Base-by-base conservation (phyloP, 768 basidiomycete species). In the Steccherinum ochraceum region DNA sequence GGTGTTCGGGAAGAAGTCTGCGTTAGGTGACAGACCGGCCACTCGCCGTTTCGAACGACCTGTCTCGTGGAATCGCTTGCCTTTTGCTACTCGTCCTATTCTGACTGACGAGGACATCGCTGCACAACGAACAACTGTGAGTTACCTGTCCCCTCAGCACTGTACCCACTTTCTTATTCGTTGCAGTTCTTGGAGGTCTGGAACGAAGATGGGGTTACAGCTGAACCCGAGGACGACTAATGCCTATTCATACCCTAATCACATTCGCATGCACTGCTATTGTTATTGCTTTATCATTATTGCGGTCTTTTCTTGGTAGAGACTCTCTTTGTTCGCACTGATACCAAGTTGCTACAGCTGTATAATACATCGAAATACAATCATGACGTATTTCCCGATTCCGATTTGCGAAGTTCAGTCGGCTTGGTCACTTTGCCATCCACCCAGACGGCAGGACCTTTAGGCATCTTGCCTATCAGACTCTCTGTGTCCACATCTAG, bases 1-100 rank as follows among this genome's bases (percentile, higher is more conserved):
- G 62, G 77, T 83, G 3, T 67, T 83, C 3, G 87, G 87, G 18
- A 98, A 97, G 77, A 97, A 97, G 69, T 90, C 83, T 49, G 81
- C 89, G 0, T 65, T 86, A 2, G 94, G 94, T 1, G 95, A 99
- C 66, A 89, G 84, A 61, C 77, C 87, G 12, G 89, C 84, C 3
- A 65, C 72, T 2, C 82, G 79, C 58, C 79, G 80, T 23, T 72
- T 83, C 56, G 79, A 83, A 2, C 68, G 72, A 39, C 77, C 78
- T 4, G 78, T 92, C 35, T 74, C 78, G 24, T 91, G 91, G 85
- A 78, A 81, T 21, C 77, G 87, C 16, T 67, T 94, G 46, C 83
- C 85, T 2, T 90, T 77, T 56, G 88, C 84, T 0, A 74, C 69
- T 12, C 61, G 61, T 24, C 77, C 84, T 3, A 72, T 93, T 12